A percentile compares a stretch with the other conserved stretches of the same genome.
Evolutionary conservation across 2,329 filamentous ascomycete species (phyloP).

Genomic region (Neophaeococcomyces mojaviensis): DNA sequence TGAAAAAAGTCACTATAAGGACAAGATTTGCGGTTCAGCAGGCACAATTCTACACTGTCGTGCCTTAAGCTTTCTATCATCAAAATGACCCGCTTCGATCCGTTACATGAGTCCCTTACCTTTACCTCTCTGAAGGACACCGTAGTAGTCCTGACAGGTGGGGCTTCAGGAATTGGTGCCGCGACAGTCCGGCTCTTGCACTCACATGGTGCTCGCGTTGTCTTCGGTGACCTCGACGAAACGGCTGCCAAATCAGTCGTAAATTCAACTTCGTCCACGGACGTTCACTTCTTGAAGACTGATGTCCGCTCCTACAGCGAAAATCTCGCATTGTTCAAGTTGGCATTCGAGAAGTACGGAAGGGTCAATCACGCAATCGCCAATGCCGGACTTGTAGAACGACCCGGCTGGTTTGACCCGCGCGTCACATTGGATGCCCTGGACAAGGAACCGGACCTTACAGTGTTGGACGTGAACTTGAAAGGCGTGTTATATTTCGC

Average conservation of each 20-base stretch:
- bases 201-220: constrained; percentile 33
- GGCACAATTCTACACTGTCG: too few relatives aligned
- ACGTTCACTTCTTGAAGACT: constrained; percentile 30
- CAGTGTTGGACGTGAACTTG: constrained; percentile 42
- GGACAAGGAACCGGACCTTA: constrained; percentile 17
- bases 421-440: constrained; percentile 38
- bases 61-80: neutral
- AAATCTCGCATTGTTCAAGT: constrained; percentile 41
- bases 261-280: constrained; percentile 13
- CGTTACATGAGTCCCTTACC: neutral
- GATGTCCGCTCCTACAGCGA: constrained; percentile 43
- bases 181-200: constrained; percentile 34
- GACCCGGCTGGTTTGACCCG: constrained; percentile 39
- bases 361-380: constrained; percentile 44
- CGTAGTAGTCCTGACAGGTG: constrained; percentile 19
- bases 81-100: constrained; percentile 2
- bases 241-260: constrained; percentile 21
- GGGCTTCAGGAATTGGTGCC: constrained; percentile 39
- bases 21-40: too few relatives aligned
- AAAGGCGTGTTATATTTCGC: constrained; percentile 41
- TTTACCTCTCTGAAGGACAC: constrained; percentile 6
- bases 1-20: too few relatives aligned
- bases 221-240: constrained; percentile 38
- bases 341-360: constrained; percentile 38
- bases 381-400: constrained; percentile 40